These are phyloP conservation scores for Naganishia antarctica DNA, from an alignment of 768 basidiomycete species.

Conservation along the genomic window DNA sequence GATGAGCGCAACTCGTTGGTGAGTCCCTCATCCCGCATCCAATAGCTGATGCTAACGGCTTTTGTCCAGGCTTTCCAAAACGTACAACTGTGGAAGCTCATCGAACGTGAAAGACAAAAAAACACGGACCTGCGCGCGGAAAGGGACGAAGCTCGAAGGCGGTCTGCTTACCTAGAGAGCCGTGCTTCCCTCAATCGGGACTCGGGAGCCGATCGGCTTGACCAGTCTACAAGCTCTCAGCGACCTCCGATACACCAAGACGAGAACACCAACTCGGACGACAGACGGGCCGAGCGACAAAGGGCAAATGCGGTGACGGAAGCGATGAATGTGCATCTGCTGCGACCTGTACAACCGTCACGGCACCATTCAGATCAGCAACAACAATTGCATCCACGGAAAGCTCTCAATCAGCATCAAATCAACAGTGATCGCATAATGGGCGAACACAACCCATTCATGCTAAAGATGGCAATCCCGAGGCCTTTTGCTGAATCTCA, in stretches of 20 bases:
- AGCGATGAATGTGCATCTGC: not conserved
- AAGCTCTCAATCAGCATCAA: not conserved
- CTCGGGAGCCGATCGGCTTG: not conserved
- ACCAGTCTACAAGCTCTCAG: not conserved
- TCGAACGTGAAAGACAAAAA: constrained; percentile 87
- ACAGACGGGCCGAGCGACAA: not conserved
- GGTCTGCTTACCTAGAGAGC: not conserved
- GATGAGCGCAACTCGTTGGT: constrained; percentile 70
- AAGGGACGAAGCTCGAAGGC: constrained; percentile 57
- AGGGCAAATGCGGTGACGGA: constrained; percentile 9
- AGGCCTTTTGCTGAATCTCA: not conserved
- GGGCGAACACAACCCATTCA: not conserved
- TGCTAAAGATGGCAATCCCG: constrained; percentile 10
- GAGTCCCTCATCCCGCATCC: constrained; percentile 16
- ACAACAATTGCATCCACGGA: not conserved
- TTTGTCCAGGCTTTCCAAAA: constrained; percentile 62
- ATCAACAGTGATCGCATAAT: not conserved
- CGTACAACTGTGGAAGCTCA: constrained; percentile 86
- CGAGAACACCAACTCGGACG: not conserved
- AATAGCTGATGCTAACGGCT: not conserved
- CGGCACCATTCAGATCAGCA: constrained; percentile 10
- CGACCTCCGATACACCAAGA: not conserved
- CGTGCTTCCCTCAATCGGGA: not conserved
- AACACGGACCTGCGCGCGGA: constrained; percentile 75
- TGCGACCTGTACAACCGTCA: not conserved